Conservation (phyloP, 306 rosid genomes). For the Quercus suber region DNA sequence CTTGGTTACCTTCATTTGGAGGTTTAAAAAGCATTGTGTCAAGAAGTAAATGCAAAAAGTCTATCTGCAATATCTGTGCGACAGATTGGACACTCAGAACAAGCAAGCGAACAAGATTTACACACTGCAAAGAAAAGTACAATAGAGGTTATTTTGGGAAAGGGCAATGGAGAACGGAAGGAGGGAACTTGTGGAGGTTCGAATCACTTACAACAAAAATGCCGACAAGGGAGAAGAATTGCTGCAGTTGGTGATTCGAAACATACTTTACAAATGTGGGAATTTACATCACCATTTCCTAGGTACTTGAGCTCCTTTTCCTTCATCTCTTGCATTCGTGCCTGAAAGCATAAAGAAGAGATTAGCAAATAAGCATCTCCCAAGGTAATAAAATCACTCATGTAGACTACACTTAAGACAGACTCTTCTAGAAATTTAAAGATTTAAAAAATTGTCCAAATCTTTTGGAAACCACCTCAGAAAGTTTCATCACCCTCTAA, state of each 20-base stretch:
- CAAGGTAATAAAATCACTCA: not conserved
- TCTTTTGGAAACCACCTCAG: not conserved
- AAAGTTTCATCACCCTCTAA: not conserved
- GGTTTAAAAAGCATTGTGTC: slow-evolving; percentile 21
- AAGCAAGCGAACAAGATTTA: slow-evolving; percentile 97
- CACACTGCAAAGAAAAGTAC: slow-evolving; percentile 50
- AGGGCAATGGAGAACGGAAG: not conserved
- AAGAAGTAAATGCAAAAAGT: slow-evolving; percentile 90
- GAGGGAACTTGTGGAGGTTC: not conserved
- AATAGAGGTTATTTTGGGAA: not conserved
- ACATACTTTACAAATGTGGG: slow-evolving; percentile 95
- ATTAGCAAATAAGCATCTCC: not conserved
- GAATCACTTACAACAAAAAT: slow-evolving; percentile 83
- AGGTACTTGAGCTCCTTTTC: slow-evolving; percentile 80
- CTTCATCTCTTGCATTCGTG: slow-evolving; percentile 96
- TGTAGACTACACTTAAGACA: not conserved
- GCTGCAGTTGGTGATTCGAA: slow-evolving; percentile 95
- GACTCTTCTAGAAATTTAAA: not conserved
- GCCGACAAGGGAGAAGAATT: slow-evolving; percentile 95
- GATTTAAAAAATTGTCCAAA: not conserved
- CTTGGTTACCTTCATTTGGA: slow-evolving; percentile 39
- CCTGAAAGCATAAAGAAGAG: slow-evolving; percentile 39
- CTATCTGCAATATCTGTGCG: slow-evolving; percentile 95
- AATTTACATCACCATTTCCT: slow-evolving; percentile 82
- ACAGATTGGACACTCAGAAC: slow-evolving; percentile 96